Base-by-base conservation (phyloP, 2,329 filamentous ascomycete genomes). In the Berkeleyomyces basicola region DNA sequence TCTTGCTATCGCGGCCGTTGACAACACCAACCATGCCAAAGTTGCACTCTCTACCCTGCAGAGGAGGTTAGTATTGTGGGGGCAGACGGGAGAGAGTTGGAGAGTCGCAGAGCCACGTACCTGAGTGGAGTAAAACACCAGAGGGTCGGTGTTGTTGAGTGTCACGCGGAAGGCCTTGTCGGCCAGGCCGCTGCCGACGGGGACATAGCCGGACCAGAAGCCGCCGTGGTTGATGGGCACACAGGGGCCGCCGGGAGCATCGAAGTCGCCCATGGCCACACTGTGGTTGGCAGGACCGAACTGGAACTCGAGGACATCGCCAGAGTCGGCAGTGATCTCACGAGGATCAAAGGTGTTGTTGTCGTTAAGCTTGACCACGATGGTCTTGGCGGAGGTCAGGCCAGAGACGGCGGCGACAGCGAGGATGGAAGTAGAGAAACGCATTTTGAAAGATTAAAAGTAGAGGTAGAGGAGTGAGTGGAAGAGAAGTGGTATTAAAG, bases 221-320 rank as follows among this genome's bases (percentile, higher is more conserved):
- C 72, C 75, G 2, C 69, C 67, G 40, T 68, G 68, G 65, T 71
- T 70, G 9, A 74, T 69, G 1, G 76, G 76, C 63, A 69, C 11
- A 71, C 77, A 79, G 31, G 76, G 76, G 53, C 71, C 66, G 61
- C 65, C 72, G 39, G 37, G 42, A 23, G 40, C 46, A 14, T 53
- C 44, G 65, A 78, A 78, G 68, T 68, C 72, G 44, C 74, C 75
- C 68, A 76, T 71, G 1, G 67, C 73, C 49, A 82, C 72, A 16
- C 75, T 75, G 74, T 82, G 80, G 71, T 78, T 79, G 64, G 67
- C 68, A 7, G 79, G 75, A 66, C 75, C 76, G 70, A 81, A 82
- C 67, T 79, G 76, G 71, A 82, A 81, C 68, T 80, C 76, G 62
- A 82, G 70, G 57, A 75, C 72, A 67, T 79, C 78, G 63, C 79